Evolutionary conservation across 2,329 filamentous ascomycete species (phyloP).

Genomic region (Sporothrix pseudoabietina): DNA sequence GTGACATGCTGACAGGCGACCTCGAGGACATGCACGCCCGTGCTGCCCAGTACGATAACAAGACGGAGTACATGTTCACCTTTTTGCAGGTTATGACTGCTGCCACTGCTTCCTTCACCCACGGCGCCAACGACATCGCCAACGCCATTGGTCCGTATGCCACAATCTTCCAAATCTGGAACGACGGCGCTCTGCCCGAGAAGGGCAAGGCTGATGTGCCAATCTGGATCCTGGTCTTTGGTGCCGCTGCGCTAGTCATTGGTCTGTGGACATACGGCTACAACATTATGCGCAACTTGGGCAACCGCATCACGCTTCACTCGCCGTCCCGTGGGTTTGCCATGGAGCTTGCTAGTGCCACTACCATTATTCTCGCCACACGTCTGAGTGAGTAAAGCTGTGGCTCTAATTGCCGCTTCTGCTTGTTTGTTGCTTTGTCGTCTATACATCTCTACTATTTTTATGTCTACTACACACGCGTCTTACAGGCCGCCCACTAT

Average conservation of each 20-base stretch:
- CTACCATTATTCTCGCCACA: slow-evolving; percentile 66
- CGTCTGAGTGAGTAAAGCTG: slow-evolving; percentile 46
- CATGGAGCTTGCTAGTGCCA: slow-evolving; percentile 62
- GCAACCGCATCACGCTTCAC: slow-evolving; percentile 60
- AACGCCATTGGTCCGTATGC: slow-evolving; percentile 66
- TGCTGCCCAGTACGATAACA: slow-evolving; percentile 63
- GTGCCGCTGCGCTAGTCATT: slow-evolving; percentile 45
- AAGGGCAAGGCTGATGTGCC: slow-evolving; percentile 54
- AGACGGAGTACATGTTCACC: slow-evolving; percentile 62
- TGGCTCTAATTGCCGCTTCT: background rate
- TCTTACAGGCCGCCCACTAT: background rate
- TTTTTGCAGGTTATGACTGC: slow-evolving; percentile 64
- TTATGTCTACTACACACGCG: too few relatives aligned
- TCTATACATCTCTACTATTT: slow-evolving; percentile 32
- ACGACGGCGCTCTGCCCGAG: slow-evolving; percentile 48
- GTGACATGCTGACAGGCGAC: slow-evolving; percentile 53
- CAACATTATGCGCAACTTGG: slow-evolving; percentile 63
- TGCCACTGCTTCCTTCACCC: slow-evolving; percentile 63
- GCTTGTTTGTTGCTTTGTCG: slow-evolving; percentile 36
- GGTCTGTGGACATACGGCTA: slow-evolving; percentile 65
- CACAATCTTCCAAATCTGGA: slow-evolving; percentile 64
- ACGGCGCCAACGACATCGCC: slow-evolving; percentile 68
- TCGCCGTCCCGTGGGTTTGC: slow-evolving; percentile 58
- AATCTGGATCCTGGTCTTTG: slow-evolving; percentile 57
- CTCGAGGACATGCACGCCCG: slow-evolving; percentile 59